Conservation (phyloP, 192 early-diverging fungal species). For the Podila epigama region DNA sequence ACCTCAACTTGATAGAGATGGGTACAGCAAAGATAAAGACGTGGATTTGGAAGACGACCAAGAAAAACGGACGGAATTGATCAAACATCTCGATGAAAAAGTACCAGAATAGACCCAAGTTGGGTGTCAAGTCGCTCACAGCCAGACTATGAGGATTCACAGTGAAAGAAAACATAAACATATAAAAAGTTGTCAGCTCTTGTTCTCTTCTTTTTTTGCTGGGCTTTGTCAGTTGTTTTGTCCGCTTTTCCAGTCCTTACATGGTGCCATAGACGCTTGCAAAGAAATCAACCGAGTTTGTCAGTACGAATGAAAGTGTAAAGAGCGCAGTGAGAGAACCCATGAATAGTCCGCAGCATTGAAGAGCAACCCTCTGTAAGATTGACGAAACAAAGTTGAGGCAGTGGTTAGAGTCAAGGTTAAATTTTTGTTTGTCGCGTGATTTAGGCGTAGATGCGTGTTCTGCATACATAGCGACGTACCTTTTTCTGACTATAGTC, state of each 20-base stretch:
- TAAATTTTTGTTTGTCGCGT: too few species aligned
- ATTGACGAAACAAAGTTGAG: neutral
- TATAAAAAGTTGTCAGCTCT: too few species aligned
- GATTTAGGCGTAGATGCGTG: too few species aligned
- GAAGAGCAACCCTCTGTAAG: slow-evolving; percentile 12
- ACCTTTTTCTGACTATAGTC: slow-evolving; percentile 17
- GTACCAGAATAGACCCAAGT: slow-evolving; percentile 98
- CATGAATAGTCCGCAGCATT: slow-evolving; percentile 39
- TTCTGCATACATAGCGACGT: too few species aligned
- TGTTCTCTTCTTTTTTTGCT: too few species aligned
- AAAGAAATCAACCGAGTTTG: slow-evolving; percentile 77
- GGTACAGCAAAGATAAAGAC: slow-evolving; percentile 89
- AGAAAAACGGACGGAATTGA: slow-evolving; percentile 94
- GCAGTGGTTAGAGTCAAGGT: neutral
- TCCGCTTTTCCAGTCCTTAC: slow-evolving; percentile 48
- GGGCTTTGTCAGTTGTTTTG: too few species aligned
- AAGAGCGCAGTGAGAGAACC: slow-evolving; percentile 58
- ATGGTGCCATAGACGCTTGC: slow-evolving; percentile 73
- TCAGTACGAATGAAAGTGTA: slow-evolving; percentile 62
- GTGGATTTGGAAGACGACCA: slow-evolving; percentile 94
- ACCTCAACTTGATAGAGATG: slow-evolving; percentile 80
- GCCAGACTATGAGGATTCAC: slow-evolving; percentile 58
- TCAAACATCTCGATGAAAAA: slow-evolving; percentile 99
- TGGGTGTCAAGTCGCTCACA: slow-evolving; percentile 93
- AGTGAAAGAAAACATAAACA: neutral